Percentiles rank a stretch among this genome's conserved stretches.
These are phyloP conservation scores for Cyclocybe cylindracea DNA, from an alignment of 768 basidiomycete genomes.

Conservation along the genomic window DNA sequence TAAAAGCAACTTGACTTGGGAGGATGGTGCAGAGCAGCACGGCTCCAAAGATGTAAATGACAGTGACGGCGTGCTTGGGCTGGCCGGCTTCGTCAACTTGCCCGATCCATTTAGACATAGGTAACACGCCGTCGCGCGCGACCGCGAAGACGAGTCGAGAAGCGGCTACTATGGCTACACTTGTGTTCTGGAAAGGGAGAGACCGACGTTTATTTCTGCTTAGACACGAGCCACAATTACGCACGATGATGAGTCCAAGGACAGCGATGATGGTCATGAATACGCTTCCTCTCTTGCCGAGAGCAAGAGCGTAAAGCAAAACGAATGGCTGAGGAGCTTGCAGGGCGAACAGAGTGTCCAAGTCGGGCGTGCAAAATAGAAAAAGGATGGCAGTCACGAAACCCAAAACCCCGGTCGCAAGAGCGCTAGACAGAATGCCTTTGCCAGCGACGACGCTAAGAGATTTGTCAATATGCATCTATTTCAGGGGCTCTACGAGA, in stretches of 20 bases:
- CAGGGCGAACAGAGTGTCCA: conserved; percentile 73
- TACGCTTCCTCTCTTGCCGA: conserved; percentile 76
- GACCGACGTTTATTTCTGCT: not conserved
- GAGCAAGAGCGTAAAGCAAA: conserved; percentile 79
- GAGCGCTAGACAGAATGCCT: conserved; percentile 77
- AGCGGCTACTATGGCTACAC: conserved; percentile 84
- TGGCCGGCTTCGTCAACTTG: conserved; percentile 70
- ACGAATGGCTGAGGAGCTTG: conserved; percentile 91
- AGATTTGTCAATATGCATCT: not conserved
- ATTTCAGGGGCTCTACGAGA: not conserved
- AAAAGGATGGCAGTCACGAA: conserved; percentile 80
- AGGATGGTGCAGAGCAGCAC: conserved; percentile 82
- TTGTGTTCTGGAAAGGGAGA: conserved; percentile 66
- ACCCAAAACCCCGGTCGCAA: conserved; percentile 79
- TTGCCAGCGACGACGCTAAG: conserved; percentile 73
- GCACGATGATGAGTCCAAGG: conserved; percentile 81
- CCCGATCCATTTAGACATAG: conserved; percentile 82
- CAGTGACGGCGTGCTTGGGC: conserved; percentile 82
- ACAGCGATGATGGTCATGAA: conserved; percentile 89
- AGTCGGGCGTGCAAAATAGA: conserved; percentile 81
- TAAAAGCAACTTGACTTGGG: conserved; percentile 90
- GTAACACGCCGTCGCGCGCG: conserved; percentile 91
- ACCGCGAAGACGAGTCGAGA: conserved; percentile 90
- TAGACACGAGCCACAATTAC: conserved; percentile 19
- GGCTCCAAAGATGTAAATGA: conserved; percentile 82